Conservation (phyloP, 441 rosid genomes). For the Rhodomyrtus psidioides region DNA sequence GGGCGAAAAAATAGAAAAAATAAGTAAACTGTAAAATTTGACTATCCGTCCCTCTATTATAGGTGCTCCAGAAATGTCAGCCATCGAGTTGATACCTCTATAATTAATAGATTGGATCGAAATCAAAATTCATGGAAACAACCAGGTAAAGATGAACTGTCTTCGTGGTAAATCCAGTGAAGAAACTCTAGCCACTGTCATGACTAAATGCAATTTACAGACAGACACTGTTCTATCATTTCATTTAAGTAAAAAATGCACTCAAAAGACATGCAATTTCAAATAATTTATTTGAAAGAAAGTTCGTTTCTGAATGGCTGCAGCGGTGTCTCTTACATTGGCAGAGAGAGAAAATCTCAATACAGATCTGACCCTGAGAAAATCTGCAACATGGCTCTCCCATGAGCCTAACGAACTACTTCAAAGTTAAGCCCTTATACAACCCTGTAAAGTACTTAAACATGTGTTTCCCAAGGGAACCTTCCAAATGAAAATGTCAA, state of each 20-base stretch:
- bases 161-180: neutral
- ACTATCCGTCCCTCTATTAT: neutral
- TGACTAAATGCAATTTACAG: neutral
- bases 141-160: neutral
- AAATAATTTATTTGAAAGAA: neutral
- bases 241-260: neutral
- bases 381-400: neutral
- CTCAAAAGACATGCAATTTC: neutral
- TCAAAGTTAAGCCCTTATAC: neutral
- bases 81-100: neutral
- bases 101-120: neutral
- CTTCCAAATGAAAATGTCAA: neutral
- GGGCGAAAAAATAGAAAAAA: neutral
- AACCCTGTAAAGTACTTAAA: neutral
- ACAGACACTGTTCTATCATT: neutral
- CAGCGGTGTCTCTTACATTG: neutral
- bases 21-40: neutral
- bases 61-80: neutral
- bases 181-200: neutral
- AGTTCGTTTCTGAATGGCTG: neutral
- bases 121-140: neutral
- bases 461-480: neutral
- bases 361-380: neutral
- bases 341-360: neutral
- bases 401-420: neutral